Evolutionary conservation across 441 rosid genomes (phyloP).

Genomic region (Erodium trifolium): DNA sequence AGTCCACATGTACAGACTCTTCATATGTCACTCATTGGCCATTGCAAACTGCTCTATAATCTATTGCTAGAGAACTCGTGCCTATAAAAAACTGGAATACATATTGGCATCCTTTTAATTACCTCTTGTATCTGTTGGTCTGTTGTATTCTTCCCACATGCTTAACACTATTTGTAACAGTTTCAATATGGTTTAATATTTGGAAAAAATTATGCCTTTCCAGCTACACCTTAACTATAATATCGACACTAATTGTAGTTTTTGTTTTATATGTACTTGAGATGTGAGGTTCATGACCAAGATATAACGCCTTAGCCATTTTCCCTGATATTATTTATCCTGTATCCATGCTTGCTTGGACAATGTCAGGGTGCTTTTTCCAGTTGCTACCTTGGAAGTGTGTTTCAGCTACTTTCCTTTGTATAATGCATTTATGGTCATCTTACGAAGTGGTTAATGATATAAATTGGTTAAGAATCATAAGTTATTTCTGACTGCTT

Average conservation of each 20-base stretch:
- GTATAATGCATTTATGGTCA: neutral
- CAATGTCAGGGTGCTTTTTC: neutral
- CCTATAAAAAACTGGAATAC: neutral
- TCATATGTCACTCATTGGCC: neutral
- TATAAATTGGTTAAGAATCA: slow-evolving; percentile 6
- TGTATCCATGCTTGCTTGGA: neutral
- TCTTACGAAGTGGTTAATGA: neutral
- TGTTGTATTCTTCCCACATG: neutral
- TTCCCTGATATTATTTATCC: neutral
- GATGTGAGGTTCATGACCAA: neutral
- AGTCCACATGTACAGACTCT: neutral
- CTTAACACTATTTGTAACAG: neutral
- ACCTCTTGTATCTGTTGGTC: neutral
- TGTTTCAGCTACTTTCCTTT: neutral
- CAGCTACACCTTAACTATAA: neutral
- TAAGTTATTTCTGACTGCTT: neutral
- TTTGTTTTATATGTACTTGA: neutral
- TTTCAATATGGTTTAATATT: neutral
- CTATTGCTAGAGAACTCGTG: neutral
- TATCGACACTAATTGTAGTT: neutral
- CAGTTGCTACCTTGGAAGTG: neutral
- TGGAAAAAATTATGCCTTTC: neutral
- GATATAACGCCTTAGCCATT: neutral
- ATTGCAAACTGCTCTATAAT: neutral
- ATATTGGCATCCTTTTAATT: neutral